These are phyloP conservation scores for Cryptosporidium bovis DNA, from an alignment of 169 alveolate species.

Conservation along the genomic window DNA sequence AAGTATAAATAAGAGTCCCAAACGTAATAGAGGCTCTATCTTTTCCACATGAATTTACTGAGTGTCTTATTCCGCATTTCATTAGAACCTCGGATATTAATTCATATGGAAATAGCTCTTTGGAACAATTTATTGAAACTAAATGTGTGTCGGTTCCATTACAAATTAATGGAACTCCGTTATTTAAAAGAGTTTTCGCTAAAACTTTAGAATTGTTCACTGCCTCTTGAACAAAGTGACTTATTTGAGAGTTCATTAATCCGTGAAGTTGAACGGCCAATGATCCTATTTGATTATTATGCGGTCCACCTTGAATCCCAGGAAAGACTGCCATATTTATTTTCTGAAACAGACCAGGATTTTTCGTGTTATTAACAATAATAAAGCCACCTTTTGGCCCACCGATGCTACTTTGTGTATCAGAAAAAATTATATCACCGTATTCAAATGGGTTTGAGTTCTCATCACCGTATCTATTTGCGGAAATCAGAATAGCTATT, in stretches of 20 bases:
- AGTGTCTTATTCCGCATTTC: conserved; percentile 5
- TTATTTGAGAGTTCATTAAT: conserved; percentile 76
- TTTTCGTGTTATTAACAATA: conserved; percentile 42
- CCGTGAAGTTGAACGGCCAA: conserved; percentile 84
- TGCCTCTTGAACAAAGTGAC: conserved; percentile 76
- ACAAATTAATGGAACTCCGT: conserved; percentile 78
- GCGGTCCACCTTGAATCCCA: conserved; percentile 97
- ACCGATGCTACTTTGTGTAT: conserved; percentile 87
- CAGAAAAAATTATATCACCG: conserved; percentile 85
- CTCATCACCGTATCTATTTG: conserved; percentile 61
- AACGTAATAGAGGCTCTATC: conserved; percentile 4
- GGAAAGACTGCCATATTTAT: conserved; percentile 97
- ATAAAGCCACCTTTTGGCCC: conserved; percentile 86
- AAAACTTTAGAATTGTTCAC: conserved; percentile 74
- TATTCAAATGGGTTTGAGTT: conserved; percentile 47
- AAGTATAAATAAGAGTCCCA: conserved; percentile 19
- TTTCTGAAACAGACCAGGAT: conserved; percentile 83
- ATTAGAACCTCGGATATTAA: conserved; percentile 2
- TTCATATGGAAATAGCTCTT: conserved; percentile 7
- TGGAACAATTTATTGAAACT: conserved; percentile 77
- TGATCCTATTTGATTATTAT: conserved; percentile 85
- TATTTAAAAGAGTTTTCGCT: conserved; percentile 67
- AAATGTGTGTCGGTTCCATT: conserved; percentile 86
- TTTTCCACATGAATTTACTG: not conserved
- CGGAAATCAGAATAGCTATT: conserved; percentile 82